Conservation (phyloP, 148 eudicot species). For the Silene latifolia region DNA sequence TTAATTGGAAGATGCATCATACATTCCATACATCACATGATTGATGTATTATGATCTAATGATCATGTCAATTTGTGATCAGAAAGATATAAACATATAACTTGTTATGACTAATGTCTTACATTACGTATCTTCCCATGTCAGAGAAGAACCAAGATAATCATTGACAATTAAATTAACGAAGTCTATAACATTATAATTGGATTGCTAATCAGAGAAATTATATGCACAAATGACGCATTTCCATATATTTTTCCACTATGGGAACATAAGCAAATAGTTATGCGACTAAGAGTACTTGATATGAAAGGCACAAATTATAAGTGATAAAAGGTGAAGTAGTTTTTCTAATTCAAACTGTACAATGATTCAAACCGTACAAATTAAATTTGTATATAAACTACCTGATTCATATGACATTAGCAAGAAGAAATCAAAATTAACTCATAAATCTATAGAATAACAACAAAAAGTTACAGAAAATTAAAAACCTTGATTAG, state of each 20-base stretch:
- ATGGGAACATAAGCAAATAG: neutral
- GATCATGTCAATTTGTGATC: constrained; percentile 15
- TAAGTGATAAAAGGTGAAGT: too few species aligned
- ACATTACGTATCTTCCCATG: constrained; percentile 10
- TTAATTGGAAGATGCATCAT: neutral
- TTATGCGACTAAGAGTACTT: too few species aligned
- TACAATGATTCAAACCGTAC: too few species aligned
- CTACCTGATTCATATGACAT: too few species aligned
- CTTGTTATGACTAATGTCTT: constrained; percentile 14
- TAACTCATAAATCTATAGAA: too few species aligned
- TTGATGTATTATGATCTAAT: neutral
- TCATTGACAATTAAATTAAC: constrained; percentile 5
- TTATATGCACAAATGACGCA: neutral
- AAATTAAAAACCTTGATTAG: too few species aligned
- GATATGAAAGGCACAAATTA: too few species aligned
- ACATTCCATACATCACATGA: neutral
- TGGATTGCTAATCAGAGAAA: constrained; percentile 7
- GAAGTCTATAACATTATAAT: neutral
- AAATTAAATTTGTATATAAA: too few species aligned
- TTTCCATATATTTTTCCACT: neutral
- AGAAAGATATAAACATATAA: constrained; percentile 15
- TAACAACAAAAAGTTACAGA: too few species aligned
- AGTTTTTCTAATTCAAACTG: too few species aligned
- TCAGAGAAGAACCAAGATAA: constrained; percentile 9
- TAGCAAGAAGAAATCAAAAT: too few species aligned